Conservation (phyloP, 1,139 yeast species). For the Petasospora fabianii region DNA sequence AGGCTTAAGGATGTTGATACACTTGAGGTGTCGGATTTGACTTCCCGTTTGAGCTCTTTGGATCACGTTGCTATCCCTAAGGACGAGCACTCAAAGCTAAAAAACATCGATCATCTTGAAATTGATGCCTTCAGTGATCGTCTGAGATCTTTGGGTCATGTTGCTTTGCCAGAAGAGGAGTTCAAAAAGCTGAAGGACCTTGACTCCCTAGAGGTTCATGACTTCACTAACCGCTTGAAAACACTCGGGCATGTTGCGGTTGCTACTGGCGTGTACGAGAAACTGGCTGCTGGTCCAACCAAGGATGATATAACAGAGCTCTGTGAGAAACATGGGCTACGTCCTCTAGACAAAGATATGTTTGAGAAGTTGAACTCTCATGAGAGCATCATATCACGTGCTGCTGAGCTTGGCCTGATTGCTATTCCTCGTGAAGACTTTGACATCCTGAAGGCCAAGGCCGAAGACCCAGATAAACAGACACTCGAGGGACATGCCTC, state of each 20-base stretch:
- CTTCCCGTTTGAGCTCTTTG: not conserved
- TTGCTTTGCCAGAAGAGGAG: constrained; percentile 1
- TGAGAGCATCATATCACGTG: constrained; percentile 7
- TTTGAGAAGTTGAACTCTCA: constrained; percentile 9
- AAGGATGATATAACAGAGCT: constrained; percentile 5
- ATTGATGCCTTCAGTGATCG: not conserved
- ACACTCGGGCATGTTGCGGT: constrained; percentile 10
- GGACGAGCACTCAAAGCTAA: constrained; percentile 1
- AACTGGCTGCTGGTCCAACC: constrained; percentile 8
- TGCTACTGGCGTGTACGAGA: constrained; percentile 17
- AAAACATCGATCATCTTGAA: not conserved
- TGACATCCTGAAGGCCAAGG: constrained; percentile 22
- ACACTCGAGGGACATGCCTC: constrained; percentile 28
- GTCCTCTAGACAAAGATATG: constrained; percentile 7
- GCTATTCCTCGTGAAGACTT: constrained; percentile 14
- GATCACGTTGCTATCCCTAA: constrained; percentile 2
- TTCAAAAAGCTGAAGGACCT: not conserved
- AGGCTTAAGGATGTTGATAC: not conserved
- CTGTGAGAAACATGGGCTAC: constrained; percentile 7
- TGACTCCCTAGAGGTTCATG: constrained; percentile 2
- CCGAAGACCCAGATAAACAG: constrained; percentile 29
- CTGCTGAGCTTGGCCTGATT: constrained; percentile 17
- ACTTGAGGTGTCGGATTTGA: not conserved
- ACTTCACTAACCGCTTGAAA: constrained; percentile 3
- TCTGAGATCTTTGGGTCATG: not conserved